Evolutionary conservation across 139 green algal species (phyloP).

Genomic region (Microglena sp.): DNA sequence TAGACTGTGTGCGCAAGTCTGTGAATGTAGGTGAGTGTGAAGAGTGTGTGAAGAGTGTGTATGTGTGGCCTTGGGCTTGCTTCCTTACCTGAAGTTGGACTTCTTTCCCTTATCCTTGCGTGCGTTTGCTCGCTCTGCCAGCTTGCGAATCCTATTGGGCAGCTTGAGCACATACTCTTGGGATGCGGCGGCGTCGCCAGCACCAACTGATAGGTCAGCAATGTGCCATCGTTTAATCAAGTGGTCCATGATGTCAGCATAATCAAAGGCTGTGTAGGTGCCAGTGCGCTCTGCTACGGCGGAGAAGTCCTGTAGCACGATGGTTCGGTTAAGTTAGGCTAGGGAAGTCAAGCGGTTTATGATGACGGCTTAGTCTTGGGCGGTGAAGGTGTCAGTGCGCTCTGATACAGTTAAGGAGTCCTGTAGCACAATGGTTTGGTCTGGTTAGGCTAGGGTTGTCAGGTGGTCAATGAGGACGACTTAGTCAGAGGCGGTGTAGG

Average conservation of each 20-base stretch:
- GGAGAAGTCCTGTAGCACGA: conserved; percentile 88
- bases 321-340: too few relatives aligned
- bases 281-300: conserved; percentile 80
- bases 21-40: too few relatives aligned
- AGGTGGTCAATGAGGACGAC: conserved; percentile 92
- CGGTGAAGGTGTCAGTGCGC: too few relatives aligned
- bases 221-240: conserved; percentile 74
- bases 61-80: too few relatives aligned
- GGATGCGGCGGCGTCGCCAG: conserved; percentile 53
- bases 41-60: too few relatives aligned
- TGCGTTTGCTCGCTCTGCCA: conserved; percentile 59
- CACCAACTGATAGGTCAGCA: conserved; percentile 6
- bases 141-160: conserved; percentile 77
- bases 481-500: conserved; percentile 86
- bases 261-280: conserved; percentile 82
- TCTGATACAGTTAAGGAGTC: too few relatives aligned
- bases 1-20: too few relatives aligned
- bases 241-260: conserved; percentile 91
- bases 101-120: conserved; percentile 54
- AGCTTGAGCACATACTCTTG: conserved; percentile 70
- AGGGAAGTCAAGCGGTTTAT: too few relatives aligned
- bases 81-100: conserved; percentile 67
- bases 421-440: too few relatives aligned
- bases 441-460: too few relatives aligned
- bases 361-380: too few relatives aligned